Base-by-base conservation (phyloP, 2,329 filamentous ascomycete species). In the Xylaria sp. region DNA sequence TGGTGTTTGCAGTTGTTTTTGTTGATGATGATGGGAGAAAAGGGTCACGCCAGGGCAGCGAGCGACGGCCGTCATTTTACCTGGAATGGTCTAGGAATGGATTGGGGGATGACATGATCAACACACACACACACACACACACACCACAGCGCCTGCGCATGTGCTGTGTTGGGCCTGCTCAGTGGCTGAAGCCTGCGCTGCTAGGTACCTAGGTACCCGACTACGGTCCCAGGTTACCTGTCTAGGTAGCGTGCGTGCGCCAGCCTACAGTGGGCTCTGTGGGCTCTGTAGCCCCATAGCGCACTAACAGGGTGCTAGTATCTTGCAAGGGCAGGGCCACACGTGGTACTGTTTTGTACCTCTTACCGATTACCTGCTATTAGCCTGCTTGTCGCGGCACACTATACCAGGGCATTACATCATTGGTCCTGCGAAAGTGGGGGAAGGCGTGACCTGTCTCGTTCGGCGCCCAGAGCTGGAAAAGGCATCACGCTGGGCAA, bases 21-120 rank as follows among this genome's bases (percentile, higher is more conserved):
- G 71, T 77, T 78, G 76, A 79, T 82, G 77, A 78, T 83, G 78
- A 81, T 83, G 79, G 73, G 72, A 70, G 70, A 72, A 75, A 74
- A 74, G 72, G 73, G 67, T 72, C 74, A 71, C 75, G 70, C 67
- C 69, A 53, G 66, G 76, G 74, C 28, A 74, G 70, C 70, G 71
- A 76, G 74, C 76, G 75, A 75, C 75, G 70, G 58, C 60, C 55
- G 61, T 57, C 56, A 64, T 63, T 69, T 67, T 68, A 69, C 63
- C 53, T 53, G 19, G 53, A 55, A 58, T 61, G 57, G 50, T 52
- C 40, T 28, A 49, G 50, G 7, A 31, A 31, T 31, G 28, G 9
- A 31, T 31, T 4, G 28, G 28, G 4, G 28, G 28, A 31, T 31
- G 28, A 31, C 42, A 42, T 25, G 12, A 35, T 43, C 17, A 11